Base-by-base conservation (phyloP, 192 early-diverging fungal species). In the Entomortierella chlamydospora region DNA sequence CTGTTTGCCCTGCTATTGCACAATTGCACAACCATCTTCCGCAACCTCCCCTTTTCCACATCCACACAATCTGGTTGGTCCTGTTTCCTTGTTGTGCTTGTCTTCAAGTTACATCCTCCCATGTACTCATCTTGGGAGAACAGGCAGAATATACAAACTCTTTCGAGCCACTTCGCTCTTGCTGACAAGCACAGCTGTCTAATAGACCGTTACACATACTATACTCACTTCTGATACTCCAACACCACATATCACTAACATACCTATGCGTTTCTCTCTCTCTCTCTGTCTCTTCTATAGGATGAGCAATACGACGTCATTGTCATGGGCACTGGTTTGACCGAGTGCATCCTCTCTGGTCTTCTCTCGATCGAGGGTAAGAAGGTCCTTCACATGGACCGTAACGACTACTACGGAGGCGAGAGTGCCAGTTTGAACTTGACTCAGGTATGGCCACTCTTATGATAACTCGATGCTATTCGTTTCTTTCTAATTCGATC, bases 391-490 rank as follows among this genome's bases (percentile, higher is more conserved):
- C 95, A 96, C 72, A 90, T 96, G 72, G 95, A 96, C 84, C 89
- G 93, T 64, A 95, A 99, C 83, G 95, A 98, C 82, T 99, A 98
- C 85, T 99, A 99, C 78, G 98, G 98, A 74, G 98, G 93, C 69
- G 98, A 97, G 55, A 92, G 93, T 62, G 97, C 98, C 45, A 94
- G 91, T 53, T 88, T 99, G 64, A 98, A 99, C 88, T 90, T 99
- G 82, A 91, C 95, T 47, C 97, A 98, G 93, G 94, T 93, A 87
- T 65, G 64, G 30, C 11, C 34, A 4, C 59, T 20, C 12, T 93
- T 93, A 87, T 65, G 64, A 34, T 17, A 41, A 4, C 59, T 20
- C 12, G 3, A n/a, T 23, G 15, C 47, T 50, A 23, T 23, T 50
- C 15, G 5, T 37, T 37, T 37, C 4, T 37, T 4, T 37, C 10